Conservation (phyloP, 306 rosid genomes). For the Pyrus bretschneideri region DNA sequence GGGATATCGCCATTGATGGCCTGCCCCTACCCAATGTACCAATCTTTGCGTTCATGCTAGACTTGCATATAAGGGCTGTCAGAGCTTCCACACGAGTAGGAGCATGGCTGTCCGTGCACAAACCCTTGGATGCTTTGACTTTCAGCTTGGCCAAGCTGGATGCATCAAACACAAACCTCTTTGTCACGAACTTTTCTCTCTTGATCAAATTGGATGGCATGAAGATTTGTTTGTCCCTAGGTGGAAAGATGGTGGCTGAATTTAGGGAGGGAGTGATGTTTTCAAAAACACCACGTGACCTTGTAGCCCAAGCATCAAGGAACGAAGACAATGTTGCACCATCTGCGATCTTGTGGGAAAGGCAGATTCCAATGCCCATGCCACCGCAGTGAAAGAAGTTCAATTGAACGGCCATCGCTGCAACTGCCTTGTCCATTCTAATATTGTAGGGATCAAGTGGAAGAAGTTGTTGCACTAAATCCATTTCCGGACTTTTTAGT, state of each 20-base stretch:
- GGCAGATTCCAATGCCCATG: conserved; percentile 5
- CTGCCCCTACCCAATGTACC: not conserved
- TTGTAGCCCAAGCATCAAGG: conserved; percentile 10
- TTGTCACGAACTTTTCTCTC: not conserved
- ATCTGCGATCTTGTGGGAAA: conserved; percentile 13
- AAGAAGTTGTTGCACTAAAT: conserved; percentile 4
- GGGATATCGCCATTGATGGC: not conserved
- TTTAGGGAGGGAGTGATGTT: not conserved
- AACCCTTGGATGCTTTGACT: conserved; percentile 6
- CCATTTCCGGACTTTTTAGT: not conserved
- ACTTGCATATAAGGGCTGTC: conserved; percentile 12
- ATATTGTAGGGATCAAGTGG: conserved; percentile 9
- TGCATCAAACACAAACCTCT: conserved; percentile 4
- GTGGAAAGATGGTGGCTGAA: conserved; percentile 4
- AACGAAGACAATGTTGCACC: conserved; percentile 1
- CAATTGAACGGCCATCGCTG: not conserved
- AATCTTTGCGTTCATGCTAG: not conserved
- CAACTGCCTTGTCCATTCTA: not conserved
- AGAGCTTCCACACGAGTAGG: conserved; percentile 16
- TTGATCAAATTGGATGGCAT: not conserved
- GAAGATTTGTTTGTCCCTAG: not conserved
- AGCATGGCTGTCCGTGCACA: not conserved
- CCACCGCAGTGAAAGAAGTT: conserved; percentile 5
- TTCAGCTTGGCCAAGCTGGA: conserved; percentile 5
- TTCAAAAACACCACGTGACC: not conserved